Percentiles rank a stretch among this genome's conserved stretches.
Conservation (phyloP, 345 rosid species). For the Hevea brasiliensis region DNA sequence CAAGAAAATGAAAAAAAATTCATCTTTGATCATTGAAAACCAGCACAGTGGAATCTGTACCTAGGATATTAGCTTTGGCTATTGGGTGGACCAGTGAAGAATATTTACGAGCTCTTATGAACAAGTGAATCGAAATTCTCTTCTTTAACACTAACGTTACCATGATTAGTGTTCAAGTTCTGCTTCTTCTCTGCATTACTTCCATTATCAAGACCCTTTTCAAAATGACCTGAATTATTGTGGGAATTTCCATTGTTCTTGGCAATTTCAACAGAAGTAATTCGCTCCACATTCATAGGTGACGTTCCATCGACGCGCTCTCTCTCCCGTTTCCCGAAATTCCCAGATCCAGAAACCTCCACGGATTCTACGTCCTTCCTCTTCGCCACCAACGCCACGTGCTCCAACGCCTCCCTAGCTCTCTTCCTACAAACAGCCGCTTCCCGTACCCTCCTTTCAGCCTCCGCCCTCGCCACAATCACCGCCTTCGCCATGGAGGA, state of each 20-base stretch:
- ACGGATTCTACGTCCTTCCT: constrained; percentile 7
- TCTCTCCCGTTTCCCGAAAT: constrained; percentile 1
- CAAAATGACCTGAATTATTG: background rate
- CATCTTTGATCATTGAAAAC: background rate
- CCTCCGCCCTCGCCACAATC: constrained; percentile 35
- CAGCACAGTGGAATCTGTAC: background rate
- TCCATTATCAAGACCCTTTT: background rate
- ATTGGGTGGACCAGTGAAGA: background rate
- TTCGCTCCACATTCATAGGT: background rate
- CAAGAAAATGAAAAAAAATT: background rate
- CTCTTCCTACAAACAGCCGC: constrained; percentile 63
- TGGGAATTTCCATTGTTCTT: background rate
- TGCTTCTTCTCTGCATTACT: background rate
- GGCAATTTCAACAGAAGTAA: background rate
- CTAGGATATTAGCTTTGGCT: background rate
- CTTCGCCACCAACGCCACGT: constrained; percentile 32
- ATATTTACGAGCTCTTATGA: background rate
- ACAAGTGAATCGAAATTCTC: background rate
- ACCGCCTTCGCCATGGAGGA: constrained; percentile 61
- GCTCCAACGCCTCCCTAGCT: constrained; percentile 68
- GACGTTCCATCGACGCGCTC: background rate
- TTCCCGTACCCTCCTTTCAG: constrained; percentile 57
- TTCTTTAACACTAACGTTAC: background rate
- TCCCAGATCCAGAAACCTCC: constrained; percentile 3
- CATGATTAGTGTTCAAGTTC: background rate